Evolutionary conservation across 345 rosid species (phyloP), one percentile per base, ranked within the genome.

Genomic region (Eucalyptus erythrocorys): DNA sequence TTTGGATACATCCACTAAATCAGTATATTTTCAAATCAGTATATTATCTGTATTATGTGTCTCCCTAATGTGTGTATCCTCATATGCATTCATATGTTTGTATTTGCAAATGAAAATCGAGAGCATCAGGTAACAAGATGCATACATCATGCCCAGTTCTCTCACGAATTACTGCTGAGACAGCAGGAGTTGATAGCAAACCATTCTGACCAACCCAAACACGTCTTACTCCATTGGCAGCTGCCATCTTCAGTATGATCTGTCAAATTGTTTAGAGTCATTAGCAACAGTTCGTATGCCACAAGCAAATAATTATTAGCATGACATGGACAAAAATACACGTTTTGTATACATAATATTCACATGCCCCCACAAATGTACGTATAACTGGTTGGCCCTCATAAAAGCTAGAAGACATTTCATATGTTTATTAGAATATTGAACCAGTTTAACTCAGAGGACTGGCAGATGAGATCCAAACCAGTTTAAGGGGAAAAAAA

Each of bases 121-220:
- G 0, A 64, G 37, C 76, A 64, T 64, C 40, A 64, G 11, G 76
- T 64, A 64, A 64, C 10, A 15, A 64, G 40, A 64, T 64, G 53
- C 98, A 94, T 93, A 98, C 99, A 94, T 96, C 99, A 84, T 88
- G 88, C 45, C 99, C 99, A 90, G 95, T 90, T 92, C 99, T 94
- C 93, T 95, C 99, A 86, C 99, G 99, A 48, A 97, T 96, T 85
- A 97, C 99, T 90, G 97, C 99, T 76, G 99, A 98, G 84, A 97
- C 99, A 89, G 99, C 99, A 91, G 99, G 99, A 92, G 99, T 97
- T 91, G 99, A 97, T 90, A 97, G 96, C 92, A 98, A 94, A 87
- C 97, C 96, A 89, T 97, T 94, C 92, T 97, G 98, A 88, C 99
- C 99, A 91, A 96, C 96, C 99, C 99, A 98, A 89, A 98, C 89